Conservation (phyloP, 2,329 filamentous ascomycete genomes). For the Hypoxylon sp. region DNA sequence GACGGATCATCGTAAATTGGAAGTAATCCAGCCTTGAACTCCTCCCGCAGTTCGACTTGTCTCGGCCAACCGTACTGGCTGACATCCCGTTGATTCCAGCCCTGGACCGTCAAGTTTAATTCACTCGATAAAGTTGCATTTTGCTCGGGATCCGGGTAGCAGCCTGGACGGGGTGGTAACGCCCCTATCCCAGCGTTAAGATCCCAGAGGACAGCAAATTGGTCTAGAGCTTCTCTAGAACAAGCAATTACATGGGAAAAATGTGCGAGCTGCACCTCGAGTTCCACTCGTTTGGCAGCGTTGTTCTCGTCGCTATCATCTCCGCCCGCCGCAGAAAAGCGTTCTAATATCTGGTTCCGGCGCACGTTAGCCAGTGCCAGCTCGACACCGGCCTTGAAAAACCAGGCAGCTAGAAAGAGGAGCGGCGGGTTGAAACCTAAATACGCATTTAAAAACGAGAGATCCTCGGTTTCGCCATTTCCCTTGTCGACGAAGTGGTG, state of each 20-base stretch:
- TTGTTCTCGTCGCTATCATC: not conserved
- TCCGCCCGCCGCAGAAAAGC: not conserved
- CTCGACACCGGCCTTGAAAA: constrained; percentile 42
- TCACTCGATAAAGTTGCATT: not conserved
- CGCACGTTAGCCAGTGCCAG: constrained; percentile 16
- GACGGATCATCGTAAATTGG: constrained; percentile 7
- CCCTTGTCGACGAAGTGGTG: constrained; percentile 36
- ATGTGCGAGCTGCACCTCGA: not conserved
- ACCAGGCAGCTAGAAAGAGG: constrained; percentile 10
- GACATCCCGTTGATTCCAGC: not conserved
- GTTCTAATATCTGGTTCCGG: not conserved
- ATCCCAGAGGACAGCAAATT: constrained; percentile 40
- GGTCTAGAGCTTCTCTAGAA: constrained; percentile 6
- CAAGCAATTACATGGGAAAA: not conserved
- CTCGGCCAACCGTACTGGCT: constrained; percentile 11
- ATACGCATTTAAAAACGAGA: constrained; percentile 24
- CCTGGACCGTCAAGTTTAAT: constrained; percentile 3
- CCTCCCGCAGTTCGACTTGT: not conserved
- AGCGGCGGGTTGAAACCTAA: not conserved
- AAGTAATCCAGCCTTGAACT: not conserved
- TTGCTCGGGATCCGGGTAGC: constrained; percentile 2
- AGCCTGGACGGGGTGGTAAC: constrained; percentile 30
- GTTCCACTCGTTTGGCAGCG: not conserved
- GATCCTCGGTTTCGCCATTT: constrained; percentile 5
- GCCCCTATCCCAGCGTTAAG: not conserved